phyloP scores from a whole-genome alignment of 352 stramenopile genomes.

The Phytopythium oedochilum region DNA sequence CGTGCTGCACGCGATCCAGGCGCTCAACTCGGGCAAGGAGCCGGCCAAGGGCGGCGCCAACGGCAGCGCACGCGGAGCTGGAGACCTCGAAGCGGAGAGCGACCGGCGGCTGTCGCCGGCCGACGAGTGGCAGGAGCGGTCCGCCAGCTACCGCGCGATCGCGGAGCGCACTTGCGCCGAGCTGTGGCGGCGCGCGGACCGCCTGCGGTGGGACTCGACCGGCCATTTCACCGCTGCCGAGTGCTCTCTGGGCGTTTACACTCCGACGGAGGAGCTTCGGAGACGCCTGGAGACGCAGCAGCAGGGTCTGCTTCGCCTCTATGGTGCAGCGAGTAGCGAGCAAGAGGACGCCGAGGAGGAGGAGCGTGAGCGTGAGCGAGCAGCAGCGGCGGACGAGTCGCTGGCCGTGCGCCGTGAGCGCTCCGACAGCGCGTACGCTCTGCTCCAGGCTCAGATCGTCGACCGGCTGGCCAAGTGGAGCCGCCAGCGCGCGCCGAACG shows the following conservation, averaged over 20 bases:
- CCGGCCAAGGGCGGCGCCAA: background rate
- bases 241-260: background rate
- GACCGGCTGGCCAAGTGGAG: slow-evolving; percentile 12
- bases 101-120: slow-evolving; percentile 11
- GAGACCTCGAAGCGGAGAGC: slow-evolving; percentile 24
- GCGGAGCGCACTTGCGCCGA: slow-evolving; percentile 19
- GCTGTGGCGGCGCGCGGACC: slow-evolving; percentile 20
- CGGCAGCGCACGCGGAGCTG: slow-evolving; percentile 2
- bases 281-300: slow-evolving; percentile 22
- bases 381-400: slow-evolving; percentile 4
- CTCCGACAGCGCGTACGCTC: slow-evolving; percentile 14
- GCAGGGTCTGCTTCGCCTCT: background rate
- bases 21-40: slow-evolving; percentile 12
- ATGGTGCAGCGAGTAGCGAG: background rate
- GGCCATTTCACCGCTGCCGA: slow-evolving; percentile 16
- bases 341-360: slow-evolving; percentile 1
- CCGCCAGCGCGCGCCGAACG: background rate
- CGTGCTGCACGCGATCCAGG: slow-evolving; percentile 34
- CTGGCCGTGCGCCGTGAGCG: slow-evolving; percentile 4
- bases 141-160: slow-evolving; percentile 41
- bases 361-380: slow-evolving; percentile 6
- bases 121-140: slow-evolving; percentile 46
- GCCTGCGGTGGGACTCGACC: slow-evolving; percentile 45
- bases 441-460: slow-evolving; percentile 16
- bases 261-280: slow-evolving; percentile 12